A percentile compares a stretch with the other conserved stretches of the same genome.
Conservation (phyloP, 2,329 filamentous ascomycete genomes). For the Volutella citrinella region DNA sequence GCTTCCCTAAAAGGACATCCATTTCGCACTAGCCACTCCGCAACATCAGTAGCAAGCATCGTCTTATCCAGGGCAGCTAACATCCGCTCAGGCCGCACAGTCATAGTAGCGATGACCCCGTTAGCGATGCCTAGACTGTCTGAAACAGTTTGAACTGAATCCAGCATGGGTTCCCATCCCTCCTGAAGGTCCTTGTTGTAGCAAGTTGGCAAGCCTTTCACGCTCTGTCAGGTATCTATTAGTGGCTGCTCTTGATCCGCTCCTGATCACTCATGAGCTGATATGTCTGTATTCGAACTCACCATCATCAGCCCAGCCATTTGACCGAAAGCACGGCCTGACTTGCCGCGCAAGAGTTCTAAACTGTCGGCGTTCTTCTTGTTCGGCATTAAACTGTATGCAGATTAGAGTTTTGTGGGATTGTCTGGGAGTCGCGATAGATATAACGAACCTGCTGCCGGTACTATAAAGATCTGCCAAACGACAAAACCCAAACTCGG, state of each 20-base stretch:
- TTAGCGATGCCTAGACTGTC: slow-evolving; percentile 74
- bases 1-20: slow-evolving; percentile 75
- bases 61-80: slow-evolving; percentile 65
- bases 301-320: slow-evolving; percentile 61
- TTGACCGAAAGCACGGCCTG: slow-evolving; percentile 24
- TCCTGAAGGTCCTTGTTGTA: slow-evolving; percentile 82
- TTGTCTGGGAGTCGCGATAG: slow-evolving; percentile 31
- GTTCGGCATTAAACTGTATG: slow-evolving; percentile 16
- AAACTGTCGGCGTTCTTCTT: slow-evolving; percentile 22
- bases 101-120: slow-evolving; percentile 67
- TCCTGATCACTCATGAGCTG: slow-evolving; percentile 20
- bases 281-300: slow-evolving; percentile 23
- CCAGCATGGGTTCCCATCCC: slow-evolving; percentile 71
- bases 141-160: slow-evolving; percentile 69
- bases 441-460: slow-evolving; percentile 15
- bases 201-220: slow-evolving; percentile 62
- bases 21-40: slow-evolving; percentile 59
- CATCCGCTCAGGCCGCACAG: slow-evolving; percentile 68
- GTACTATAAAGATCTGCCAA: slow-evolving; percentile 23
- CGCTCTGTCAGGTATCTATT: slow-evolving; percentile 37
- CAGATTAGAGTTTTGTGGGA: slow-evolving; percentile 11
- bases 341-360: slow-evolving; percentile 27
- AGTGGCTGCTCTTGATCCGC: slow-evolving; percentile 26
- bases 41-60: slow-evolving; percentile 69
- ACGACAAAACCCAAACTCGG: slow-evolving; percentile 20